phyloP scores from a whole-genome alignment of 208 protist species.

The Crithidia bombi region DNA sequence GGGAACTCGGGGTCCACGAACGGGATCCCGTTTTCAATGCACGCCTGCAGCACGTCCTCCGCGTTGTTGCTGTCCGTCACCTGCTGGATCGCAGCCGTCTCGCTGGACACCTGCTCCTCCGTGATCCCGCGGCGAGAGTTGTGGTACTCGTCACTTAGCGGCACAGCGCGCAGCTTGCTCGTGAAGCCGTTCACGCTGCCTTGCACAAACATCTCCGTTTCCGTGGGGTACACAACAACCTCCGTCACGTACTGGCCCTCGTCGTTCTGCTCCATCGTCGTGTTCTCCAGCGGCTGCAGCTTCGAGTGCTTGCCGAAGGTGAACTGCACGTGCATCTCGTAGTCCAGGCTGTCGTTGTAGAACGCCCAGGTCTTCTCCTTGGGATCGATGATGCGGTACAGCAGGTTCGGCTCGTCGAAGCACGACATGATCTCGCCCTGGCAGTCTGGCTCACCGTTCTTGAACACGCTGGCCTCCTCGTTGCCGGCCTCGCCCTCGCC shows the following conservation, averaged over 20 bases:
- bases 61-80: slow-evolving; percentile 47
- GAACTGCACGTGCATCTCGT: slow-evolving; percentile 80
- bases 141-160: slow-evolving; percentile 66
- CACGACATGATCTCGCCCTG: slow-evolving; percentile 68
- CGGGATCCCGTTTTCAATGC: slow-evolving; percentile 55
- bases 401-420: slow-evolving; percentile 79
- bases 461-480: slow-evolving; percentile 36
- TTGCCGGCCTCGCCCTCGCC: slow-evolving; percentile 37
- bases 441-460: slow-evolving; percentile 69
- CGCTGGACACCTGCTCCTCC: slow-evolving; percentile 37
- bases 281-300: slow-evolving; percentile 57
- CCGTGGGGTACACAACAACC: slow-evolving; percentile 72
- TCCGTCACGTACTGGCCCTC: slow-evolving; percentile 47
- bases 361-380: slow-evolving; percentile 77
- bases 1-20: slow-evolving; percentile 83
- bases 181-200: slow-evolving; percentile 68
- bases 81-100: slow-evolving; percentile 50
- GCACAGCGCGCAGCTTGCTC: slow-evolving; percentile 64
- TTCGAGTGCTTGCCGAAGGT: slow-evolving; percentile 72
- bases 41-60: slow-evolving; percentile 60
- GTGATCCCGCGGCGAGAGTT: slow-evolving; percentile 34
- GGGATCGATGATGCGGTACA: slow-evolving; percentile 75
- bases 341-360: slow-evolving; percentile 78
- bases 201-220: slow-evolving; percentile 79
- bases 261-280: slow-evolving; percentile 43